Evolutionary conservation across 1,284 basidiomycete genomes (phyloP), one percentile per base, ranked within the genome.

Genomic region (Termitomyces sp.): DNA sequence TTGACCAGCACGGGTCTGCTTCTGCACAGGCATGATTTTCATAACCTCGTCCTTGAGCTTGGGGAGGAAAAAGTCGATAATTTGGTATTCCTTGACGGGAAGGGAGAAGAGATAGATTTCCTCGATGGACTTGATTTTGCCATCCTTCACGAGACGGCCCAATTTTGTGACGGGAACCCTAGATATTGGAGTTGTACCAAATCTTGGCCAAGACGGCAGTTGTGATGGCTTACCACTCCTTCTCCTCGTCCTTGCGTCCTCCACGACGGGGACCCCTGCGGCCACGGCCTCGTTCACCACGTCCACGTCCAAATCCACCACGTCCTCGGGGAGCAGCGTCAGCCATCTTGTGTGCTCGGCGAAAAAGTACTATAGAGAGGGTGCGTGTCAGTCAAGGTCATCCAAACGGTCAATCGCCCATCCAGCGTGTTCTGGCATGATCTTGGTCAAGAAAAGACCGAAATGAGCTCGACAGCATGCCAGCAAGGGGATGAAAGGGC

Each of bases 31-130:
- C 89, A 94, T 95, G 74, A 99, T 99, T 76, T 96, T 97, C 97
- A 99, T 99, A 63, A 99, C 96, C 76, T 99, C 96, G 70, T 99
- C 94, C 83, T 97, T 97, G 76, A 97, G 89, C 72, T 93, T 91
- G 66, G 95, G 94, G 47, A 97, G 83, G 89, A 97, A 96, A 72
- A 88, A 86, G 79, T 97, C 94, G 80, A 97, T 88, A 72, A 97
- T 96, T 74, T 97, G 95, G 81, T 78, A 97, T 77, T 97, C 94
- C 78, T 97, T 97, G 74, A 97, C 91, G 62, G 97, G 95, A 61
- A 99, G 90, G 43, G 97, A 99, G 88, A 99, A 99, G 68, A 99
- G 92, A 81, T 99, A 99, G 78, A 99, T 97, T 74, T 99, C 97
- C 75, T 99, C 97, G 85, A 99, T 97, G 47, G 94, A 97, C 80